Evolutionary conservation across 352 stramenopile genomes (phyloP).

Genomic region (Pythium angustatum): DNA sequence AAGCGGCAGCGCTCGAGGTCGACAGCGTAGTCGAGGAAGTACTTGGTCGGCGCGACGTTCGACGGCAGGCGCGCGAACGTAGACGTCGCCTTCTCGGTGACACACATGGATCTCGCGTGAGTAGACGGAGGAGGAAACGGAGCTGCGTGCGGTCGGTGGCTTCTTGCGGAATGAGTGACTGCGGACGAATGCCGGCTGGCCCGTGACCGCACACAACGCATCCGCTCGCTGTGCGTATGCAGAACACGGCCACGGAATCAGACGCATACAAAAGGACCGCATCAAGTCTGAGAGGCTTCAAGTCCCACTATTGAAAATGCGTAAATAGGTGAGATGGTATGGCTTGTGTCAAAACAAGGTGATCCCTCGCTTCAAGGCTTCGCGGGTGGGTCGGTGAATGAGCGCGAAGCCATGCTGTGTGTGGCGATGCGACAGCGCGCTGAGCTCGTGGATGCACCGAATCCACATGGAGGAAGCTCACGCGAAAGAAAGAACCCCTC

Average conservation of each 20-base stretch:
- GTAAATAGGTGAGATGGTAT: not conserved
- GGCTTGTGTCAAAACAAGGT: conserved; percentile 15
- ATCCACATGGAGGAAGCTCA: not conserved
- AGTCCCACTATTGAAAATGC: conserved; percentile 11
- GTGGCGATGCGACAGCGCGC: not conserved
- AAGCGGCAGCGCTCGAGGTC: conserved; percentile 77
- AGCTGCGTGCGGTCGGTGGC: not conserved
- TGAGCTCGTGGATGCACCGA: too few relatives aligned
- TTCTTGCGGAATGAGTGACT: conserved; percentile 16
- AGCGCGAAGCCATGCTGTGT: not conserved
- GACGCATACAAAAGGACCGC: conserved; percentile 16
- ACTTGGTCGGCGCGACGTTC: conserved; percentile 60
- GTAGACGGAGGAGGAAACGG: not conserved
- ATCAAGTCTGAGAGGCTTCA: conserved; percentile 28
- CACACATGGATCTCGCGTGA: conserved; percentile 23
- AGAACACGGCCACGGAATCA: conserved; percentile 23
- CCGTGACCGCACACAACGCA: conserved; percentile 8
- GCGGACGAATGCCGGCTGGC: not conserved
- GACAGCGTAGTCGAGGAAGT: conserved; percentile 79
- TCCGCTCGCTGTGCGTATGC: conserved; percentile 3
- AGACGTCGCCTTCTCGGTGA: conserved; percentile 10
- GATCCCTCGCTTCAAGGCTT: not conserved
- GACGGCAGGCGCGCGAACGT: conserved; percentile 72
- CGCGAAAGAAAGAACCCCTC: not conserved
- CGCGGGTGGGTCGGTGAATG: not conserved